Conservation (phyloP, 169 alveolate species). For the Pseudocohnilembus persalinus region DNA sequence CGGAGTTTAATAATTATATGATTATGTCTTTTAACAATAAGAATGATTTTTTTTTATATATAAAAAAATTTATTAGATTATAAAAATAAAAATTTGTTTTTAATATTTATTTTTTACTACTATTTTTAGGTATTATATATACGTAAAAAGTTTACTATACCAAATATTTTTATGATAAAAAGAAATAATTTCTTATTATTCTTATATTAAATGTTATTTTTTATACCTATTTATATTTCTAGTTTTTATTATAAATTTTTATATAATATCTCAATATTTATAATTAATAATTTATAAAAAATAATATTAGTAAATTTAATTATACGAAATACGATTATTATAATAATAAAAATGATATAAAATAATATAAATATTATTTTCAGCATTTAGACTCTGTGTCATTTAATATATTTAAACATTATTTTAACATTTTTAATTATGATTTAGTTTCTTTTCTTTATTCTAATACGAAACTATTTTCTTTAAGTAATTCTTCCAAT, state of each 20-base stretch:
- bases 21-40: too few relatives aligned
- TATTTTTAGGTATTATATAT: too few relatives aligned
- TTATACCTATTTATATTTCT: not conserved
- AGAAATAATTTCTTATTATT: too few relatives aligned
- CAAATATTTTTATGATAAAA: too few relatives aligned
- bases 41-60: not conserved
- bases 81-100: too few relatives aligned
- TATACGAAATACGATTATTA: too few relatives aligned
- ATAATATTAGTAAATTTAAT: too few relatives aligned
- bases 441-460: constrained; percentile 29
- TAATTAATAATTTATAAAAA: too few relatives aligned
- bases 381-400: constrained; percentile 41
- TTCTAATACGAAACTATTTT: constrained; percentile 26
- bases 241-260: too few relatives aligned
- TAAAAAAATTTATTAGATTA: too few relatives aligned
- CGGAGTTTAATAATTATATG: not conserved
- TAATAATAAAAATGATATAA: too few relatives aligned
- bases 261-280: not conserved
- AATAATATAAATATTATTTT: constrained; percentile 5
- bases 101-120: not conserved
- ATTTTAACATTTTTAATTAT: constrained; percentile 20
- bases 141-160: too few relatives aligned
- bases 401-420: constrained; percentile 42
- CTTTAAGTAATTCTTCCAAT: constrained; percentile 34
- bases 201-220: not conserved